Evolutionary conservation across 2,329 filamentous ascomycete genomes (phyloP).

Genomic region (Pyricularia sp.): DNA sequence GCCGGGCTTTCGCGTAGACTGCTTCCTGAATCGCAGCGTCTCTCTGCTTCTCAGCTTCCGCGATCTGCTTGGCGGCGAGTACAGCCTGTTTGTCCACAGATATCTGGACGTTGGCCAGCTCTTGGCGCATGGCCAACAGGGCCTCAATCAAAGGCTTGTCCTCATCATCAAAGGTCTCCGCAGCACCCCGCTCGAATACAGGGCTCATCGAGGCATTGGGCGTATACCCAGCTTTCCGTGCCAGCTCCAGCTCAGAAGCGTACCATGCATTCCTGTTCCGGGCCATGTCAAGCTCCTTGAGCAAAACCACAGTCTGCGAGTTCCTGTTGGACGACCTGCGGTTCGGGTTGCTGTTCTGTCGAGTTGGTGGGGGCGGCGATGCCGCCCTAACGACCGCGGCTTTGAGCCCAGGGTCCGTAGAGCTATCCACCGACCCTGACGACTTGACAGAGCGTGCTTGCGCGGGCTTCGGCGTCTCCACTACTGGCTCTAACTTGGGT

Average conservation of each 20-base stretch:
- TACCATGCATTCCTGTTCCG: conserved; percentile 94
- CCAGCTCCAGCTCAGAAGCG: conserved; percentile 83
- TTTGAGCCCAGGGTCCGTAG: conserved; percentile 41
- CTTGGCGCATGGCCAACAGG: conserved; percentile 77
- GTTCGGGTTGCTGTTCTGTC: conserved; percentile 43
- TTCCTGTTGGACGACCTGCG: conserved; percentile 48
- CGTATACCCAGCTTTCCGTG: conserved; percentile 77
- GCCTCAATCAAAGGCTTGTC: conserved; percentile 88
- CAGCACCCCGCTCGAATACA: conserved; percentile 59
- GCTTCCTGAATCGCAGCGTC: conserved; percentile 92
- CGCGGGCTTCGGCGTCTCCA: conserved; percentile 26
- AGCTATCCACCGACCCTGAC: conserved; percentile 57
- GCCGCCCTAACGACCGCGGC: conserved; percentile 29
- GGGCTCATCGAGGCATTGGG: conserved; percentile 58
- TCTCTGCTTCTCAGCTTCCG: conserved; percentile 86
- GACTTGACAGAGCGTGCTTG: conserved; percentile 40
- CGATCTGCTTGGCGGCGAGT: conserved; percentile 75
- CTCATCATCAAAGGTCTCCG: conserved; percentile 78
- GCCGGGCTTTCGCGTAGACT: conserved; percentile 84
- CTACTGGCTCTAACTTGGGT: conserved; percentile 20
- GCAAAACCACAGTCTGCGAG: conserved; percentile 57
- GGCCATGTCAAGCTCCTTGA: conserved; percentile 75
- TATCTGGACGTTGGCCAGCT: conserved; percentile 77
- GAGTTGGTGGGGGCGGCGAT: conserved; percentile 45
- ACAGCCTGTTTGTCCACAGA: conserved; percentile 82